Percentiles rank a stretch among this genome's conserved stretches.
phyloP scores from a whole-genome alignment of 306 rosid species.

The Chamaecrista fasciculata region DNA sequence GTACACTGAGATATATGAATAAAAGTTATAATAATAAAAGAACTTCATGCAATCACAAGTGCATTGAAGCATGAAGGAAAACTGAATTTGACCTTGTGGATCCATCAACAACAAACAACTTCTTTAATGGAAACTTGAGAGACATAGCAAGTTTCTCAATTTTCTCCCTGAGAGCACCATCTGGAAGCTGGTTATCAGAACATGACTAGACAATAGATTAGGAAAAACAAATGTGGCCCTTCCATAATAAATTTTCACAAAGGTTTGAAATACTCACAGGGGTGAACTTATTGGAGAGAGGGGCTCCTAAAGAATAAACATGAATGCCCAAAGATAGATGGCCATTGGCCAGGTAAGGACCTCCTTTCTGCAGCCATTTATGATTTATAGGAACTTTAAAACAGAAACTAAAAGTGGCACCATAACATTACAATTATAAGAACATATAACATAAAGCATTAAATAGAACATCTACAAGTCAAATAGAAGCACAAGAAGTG shows the following conservation, averaged over 20 bases:
- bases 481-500: conserved; percentile 15
- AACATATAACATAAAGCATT: conserved; percentile 13
- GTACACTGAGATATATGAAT: not conserved
- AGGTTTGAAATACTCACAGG: conserved; percentile 59
- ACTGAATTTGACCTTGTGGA: conserved; percentile 69
- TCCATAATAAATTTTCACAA: not conserved
- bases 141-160: conserved; percentile 90
- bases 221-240: conserved; percentile 12
- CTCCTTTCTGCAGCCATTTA: conserved; percentile 88
- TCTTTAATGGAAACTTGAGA: conserved; percentile 87
- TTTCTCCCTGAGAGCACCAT: conserved; percentile 84
- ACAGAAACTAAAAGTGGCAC: not conserved
- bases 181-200: conserved; percentile 70
- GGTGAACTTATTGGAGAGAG: conserved; percentile 92
- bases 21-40: not conserved
- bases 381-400: conserved; percentile 26
- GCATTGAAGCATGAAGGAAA: not conserved
- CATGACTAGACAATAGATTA: conserved; percentile 26
- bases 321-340: conserved; percentile 95
- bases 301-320: conserved; percentile 89
- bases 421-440: not conserved
- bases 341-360: conserved; percentile 97
- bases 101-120: conserved; percentile 94
- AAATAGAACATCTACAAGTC: conserved; percentile 21
- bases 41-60: conserved; percentile 12